Base-by-base conservation (phyloP, 257 asterid species). In the Knoxia roxburghii region DNA sequence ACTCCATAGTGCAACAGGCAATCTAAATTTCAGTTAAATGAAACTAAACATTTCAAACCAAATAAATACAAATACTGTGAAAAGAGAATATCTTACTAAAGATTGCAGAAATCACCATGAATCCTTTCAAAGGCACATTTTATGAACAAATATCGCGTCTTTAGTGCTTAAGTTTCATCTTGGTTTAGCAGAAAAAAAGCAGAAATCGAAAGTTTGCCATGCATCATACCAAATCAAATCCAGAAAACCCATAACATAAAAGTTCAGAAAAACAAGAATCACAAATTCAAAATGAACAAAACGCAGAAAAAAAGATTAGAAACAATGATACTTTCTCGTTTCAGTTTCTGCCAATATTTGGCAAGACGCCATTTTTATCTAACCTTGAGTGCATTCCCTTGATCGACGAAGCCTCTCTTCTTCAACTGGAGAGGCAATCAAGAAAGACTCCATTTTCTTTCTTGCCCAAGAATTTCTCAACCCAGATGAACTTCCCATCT, bases 301-400 rank as follows among this genome's bases (percentile, higher is more conserved):
- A 29, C 61, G 21, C 40, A 14, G 21, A 54, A 23, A 54, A 54
- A 54, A 15, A 23, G 2, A n/a, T n/a, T n/a, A n/a, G n/a, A n/a
- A n/a, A n/a, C n/a, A n/a, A n/a, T n/a, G n/a, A n/a, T n/a, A n/a
- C n/a, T 46, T 12, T 10, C n/a, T 3, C 41, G 41, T 20, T 8
- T 21, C 51, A 3, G 9, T 17, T 17, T 50, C 27, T n/a, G 24
- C 53, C 53, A 15, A 50, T 50, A 50, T 5, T 21, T 50, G 13
- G n/a, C 21, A 65, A 33, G 48, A 64, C n/a, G n/a, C n/a, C n/a
- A 37, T 37, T 39, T 17, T 33, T 35, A 20, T 21, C 15, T 3
- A 45, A 80, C 85, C 85, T 77, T 41, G 82, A 49, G 82, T 80
- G 73, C 85, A 80, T 65, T 70, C 62, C 49, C 57, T 70, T 30